These are phyloP conservation scores for Neonothopanus nambi DNA, from an alignment of 1,284 basidiomycete species.

Conservation along the genomic window DNA sequence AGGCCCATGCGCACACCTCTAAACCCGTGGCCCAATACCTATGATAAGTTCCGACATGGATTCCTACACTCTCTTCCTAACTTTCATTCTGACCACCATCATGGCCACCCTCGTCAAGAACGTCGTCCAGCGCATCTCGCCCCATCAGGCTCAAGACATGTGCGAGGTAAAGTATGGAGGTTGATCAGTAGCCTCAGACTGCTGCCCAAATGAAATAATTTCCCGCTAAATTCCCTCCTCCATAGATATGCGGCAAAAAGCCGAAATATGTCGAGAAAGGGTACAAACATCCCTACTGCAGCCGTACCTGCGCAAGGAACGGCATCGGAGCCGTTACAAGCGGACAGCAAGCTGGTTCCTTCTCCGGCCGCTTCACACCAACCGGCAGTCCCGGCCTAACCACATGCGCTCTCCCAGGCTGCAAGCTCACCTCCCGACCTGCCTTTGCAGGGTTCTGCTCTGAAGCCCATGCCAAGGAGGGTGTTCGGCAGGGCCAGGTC, in stretches of 20 bases:
- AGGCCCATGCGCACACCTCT: too few relatives aligned
- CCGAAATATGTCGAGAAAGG: constrained; percentile 61
- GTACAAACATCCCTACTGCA: constrained; percentile 57
- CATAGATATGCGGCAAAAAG: constrained; percentile 55
- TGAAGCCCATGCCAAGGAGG: constrained; percentile 56
- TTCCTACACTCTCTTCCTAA: background rate
- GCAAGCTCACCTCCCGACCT: constrained; percentile 47
- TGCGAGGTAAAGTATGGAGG: constrained; percentile 20
- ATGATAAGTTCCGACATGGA: background rate
- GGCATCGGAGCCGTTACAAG: too few relatives aligned
- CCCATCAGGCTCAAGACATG: constrained; percentile 30
- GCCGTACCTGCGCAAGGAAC: constrained; percentile 54
- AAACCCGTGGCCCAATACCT: too few relatives aligned
- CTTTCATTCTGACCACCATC: constrained; percentile 20
- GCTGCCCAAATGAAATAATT: too few relatives aligned
- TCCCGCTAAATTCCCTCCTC: background rate
- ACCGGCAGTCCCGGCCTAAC: constrained; percentile 30
- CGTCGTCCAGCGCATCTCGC: constrained; percentile 30
- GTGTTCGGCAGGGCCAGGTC: constrained; percentile 45
- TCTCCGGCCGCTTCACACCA: background rate
- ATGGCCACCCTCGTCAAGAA: constrained; percentile 42
- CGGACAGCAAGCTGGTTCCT: background rate
- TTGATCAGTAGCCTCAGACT: too few relatives aligned
- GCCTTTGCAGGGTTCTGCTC: constrained; percentile 55
- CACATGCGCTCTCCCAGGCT: constrained; percentile 48